Percentiles rank a stretch among this genome's conserved stretches.
Conservation (phyloP, 2,329 filamentous ascomycete species). For the Sordariomycetes sp. region DNA sequence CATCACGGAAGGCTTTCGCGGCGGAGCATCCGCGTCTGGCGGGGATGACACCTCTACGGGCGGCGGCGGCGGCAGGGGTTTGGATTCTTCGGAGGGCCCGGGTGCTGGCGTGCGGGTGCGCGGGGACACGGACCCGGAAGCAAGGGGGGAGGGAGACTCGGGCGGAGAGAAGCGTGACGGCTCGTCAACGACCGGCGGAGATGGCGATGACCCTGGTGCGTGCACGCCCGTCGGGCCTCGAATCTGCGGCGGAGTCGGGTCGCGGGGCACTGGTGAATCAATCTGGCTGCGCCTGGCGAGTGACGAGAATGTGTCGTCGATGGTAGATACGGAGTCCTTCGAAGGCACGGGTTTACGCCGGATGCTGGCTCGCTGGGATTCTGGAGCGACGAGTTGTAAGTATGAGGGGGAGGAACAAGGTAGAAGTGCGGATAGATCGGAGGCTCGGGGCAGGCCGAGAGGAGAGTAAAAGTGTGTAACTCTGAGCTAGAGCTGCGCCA, state of each 20-base stretch:
- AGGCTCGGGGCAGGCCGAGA: background rate
- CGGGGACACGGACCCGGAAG: background rate
- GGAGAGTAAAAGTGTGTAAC: background rate
- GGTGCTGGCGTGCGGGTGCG: background rate
- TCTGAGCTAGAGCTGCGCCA: background rate
- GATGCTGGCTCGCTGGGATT: background rate
- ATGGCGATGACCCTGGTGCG: background rate
- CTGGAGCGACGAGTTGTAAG: background rate
- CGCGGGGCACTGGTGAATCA: background rate
- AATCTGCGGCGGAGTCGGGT: background rate
- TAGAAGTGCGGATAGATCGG: background rate
- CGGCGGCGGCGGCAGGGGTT: background rate
- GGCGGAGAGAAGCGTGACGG: background rate
- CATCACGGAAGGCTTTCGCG: background rate
- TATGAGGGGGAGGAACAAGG: background rate
- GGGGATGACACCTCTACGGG: background rate
- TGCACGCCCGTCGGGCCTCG: background rate
- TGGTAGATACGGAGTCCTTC: background rate
- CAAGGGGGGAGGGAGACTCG: background rate
- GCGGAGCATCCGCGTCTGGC: background rate
- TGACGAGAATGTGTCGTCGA: background rate
- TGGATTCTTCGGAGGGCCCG: background rate
- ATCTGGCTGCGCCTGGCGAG: background rate
- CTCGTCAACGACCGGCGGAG: background rate
- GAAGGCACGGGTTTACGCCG: background rate